A percentile compares a stretch with the other conserved stretches of the same genome.
These are phyloP conservation scores for Trichocladium uniseriatum DNA, from an alignment of 495 filamentous ascomycete species.

Conservation along the genomic window DNA sequence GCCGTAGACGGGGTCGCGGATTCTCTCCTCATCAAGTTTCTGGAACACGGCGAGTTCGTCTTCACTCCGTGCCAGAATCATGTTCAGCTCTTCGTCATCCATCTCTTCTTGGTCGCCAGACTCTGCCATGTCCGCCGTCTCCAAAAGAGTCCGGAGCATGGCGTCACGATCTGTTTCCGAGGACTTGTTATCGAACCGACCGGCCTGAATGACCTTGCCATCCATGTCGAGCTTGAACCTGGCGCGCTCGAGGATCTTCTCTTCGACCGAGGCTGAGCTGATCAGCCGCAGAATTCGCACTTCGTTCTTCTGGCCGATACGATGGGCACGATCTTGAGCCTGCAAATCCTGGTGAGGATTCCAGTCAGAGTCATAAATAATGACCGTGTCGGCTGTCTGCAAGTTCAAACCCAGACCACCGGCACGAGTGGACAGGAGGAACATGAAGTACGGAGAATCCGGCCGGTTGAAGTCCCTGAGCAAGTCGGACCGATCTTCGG, in stretches of 20 bases:
- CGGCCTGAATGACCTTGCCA: slow-evolving; percentile 97
- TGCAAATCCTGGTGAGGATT: slow-evolving; percentile 99
- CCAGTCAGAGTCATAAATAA: slow-evolving; percentile 99
- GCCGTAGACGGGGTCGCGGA: slow-evolving; percentile 57
- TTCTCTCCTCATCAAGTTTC: slow-evolving; percentile 67
- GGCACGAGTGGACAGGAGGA: slow-evolving; percentile 95
- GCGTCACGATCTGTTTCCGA: slow-evolving; percentile 97
- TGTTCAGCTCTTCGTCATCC: slow-evolving; percentile 94
- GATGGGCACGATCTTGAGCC: slow-evolving; percentile 98
- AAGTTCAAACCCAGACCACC: slow-evolving; percentile 95
- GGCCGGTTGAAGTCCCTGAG: slow-evolving; percentile 83
- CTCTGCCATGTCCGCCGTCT: slow-evolving; percentile 83
- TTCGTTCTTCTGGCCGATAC: slow-evolving; percentile 99
- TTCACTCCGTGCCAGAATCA: slow-evolving; percentile 72
- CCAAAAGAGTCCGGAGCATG: slow-evolving; percentile 81
- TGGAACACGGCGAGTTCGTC: slow-evolving; percentile 62
- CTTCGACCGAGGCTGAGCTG: slow-evolving; percentile 92
- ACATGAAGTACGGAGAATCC: slow-evolving; percentile 88
- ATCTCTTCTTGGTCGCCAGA: slow-evolving; percentile 78
- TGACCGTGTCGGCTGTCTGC: slow-evolving; percentile 96
- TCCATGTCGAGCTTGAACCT: slow-evolving; percentile 99
- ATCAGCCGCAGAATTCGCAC: slow-evolving; percentile 93
- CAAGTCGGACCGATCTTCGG: slow-evolving; percentile 90
- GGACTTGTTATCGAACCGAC: slow-evolving; percentile 98
- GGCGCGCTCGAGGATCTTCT: slow-evolving; percentile 95